Base-by-base conservation (phyloP, 345 rosid genomes). In the Rhizophora apiculata region DNA sequence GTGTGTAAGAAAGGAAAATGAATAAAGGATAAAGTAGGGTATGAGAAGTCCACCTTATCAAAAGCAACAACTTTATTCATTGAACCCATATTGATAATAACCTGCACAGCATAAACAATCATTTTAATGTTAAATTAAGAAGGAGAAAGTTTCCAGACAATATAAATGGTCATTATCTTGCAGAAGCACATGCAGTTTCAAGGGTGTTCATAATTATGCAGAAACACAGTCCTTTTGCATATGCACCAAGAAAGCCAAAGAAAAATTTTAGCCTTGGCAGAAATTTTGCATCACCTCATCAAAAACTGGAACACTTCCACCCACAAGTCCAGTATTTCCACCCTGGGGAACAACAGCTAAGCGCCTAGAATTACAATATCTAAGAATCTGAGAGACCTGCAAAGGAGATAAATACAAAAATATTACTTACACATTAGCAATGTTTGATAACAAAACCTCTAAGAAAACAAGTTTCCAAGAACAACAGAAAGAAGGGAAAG, bases 271-370 rank as follows among this genome's bases (percentile, higher is more conserved):
- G 49, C 18, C 8, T 2, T 13, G 49, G 49, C 4, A 1, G 49
- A 13, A 43, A 56, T 13, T 21, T 70, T 5, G 31, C 49, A 60
- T 68, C 72, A 93, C 99, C 99, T 95, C 96, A 51, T 95, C 96
- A 79, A 88, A 92, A 65, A 90, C 96, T 58, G 99, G 98, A 24
- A 95, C 96, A 81, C 96, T 92, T 74, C 99, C 99, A 61, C 99
- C 99, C 46, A 92, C 99, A 75, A 95, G 98, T 68, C 99, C 94
- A 49, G 96, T 95, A 69, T 95, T 92, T 76, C 98, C 99, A 21
- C 98, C 98, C 82, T 92, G 98, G 43, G 99, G 99, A 88, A 90
- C 99, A 73, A 92, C 96, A 72, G 96, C 89, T 78, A 95, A 82
- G 76, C 77, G 65, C 76, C 96, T 86, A 6, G 91, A 88, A 81